Base-by-base conservation (phyloP, 2,329 filamentous ascomycete species). In the Amauroascus niger region DNA sequence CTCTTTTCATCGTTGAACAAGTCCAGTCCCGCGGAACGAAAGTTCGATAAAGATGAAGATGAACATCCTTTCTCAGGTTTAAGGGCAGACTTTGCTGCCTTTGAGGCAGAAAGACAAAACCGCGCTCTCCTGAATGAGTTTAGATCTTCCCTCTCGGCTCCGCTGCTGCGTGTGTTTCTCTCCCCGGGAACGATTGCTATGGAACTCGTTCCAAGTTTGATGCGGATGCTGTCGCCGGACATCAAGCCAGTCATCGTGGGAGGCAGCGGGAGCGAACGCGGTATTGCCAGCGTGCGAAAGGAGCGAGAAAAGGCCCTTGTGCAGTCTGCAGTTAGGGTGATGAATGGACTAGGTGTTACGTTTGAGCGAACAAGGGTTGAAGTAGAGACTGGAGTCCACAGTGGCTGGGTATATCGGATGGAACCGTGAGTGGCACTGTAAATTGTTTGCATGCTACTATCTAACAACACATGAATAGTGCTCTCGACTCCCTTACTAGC, bases 351-450 rank as follows among this genome's bases (percentile, higher is more conserved):
- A 13, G 87, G 89, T 14, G 81, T 97, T 14, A 78, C 79, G 1
- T 85, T 97, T 66, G 86, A 95, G 60, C 85, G 83, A 64, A 85
- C 86, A 11, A 83, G 84, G 62, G 80, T 97, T 41, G 89, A 95
- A 63, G 77, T 76, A 11, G 84, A 87, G 33, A 78, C 78, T 6
- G 68, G 76, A 4, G 74, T 72, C 18, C 76, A 76, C 53, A 79
- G 81, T 32, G 83, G 79, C 60, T 97, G 83, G 78, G 84, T 95
- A 7, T 97, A 95, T 69, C 82, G 93, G 51, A 90, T 98, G 87
- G 91, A 97, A 64, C 93, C 93, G 79, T 90, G 74, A 77, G 85
- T 83, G 18, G 6, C 14, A 5, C n/a, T 48, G 28, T 26, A 18
- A 28, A 35, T 24, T 14, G 22, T 40, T 22, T 24, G 3, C 14